Conservation (phyloP, 2,329 filamentous ascomycete species). For the Parastagonospora avenae region DNA sequence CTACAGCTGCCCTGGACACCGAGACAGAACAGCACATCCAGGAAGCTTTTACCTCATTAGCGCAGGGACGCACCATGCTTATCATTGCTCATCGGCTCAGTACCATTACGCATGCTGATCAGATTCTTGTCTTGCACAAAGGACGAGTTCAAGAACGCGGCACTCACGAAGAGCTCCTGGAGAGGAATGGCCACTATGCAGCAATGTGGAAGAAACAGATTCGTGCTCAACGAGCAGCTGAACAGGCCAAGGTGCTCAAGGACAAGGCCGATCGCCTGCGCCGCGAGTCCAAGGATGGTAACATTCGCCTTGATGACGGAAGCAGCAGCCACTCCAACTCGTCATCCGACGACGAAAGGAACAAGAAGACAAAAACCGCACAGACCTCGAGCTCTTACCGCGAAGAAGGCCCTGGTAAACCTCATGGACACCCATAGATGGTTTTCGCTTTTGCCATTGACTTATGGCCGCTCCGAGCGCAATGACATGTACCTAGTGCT, state of each 20-base stretch:
- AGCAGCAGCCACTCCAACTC: slow-evolving; percentile 46
- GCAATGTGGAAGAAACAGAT: slow-evolving; percentile 61
- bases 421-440: slow-evolving; percentile 33
- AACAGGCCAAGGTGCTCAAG: slow-evolving; percentile 56
- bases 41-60: slow-evolving; percentile 79
- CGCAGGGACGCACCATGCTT: slow-evolving; percentile 85
- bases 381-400: slow-evolving; percentile 13
- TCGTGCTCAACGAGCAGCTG: slow-evolving; percentile 55
- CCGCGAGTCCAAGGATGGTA: slow-evolving; percentile 54
- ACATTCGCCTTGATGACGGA: slow-evolving; percentile 39
- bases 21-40: slow-evolving; percentile 95
- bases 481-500: neutral
- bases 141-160: slow-evolving; percentile 59
- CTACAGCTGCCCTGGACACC: slow-evolving; percentile 87
- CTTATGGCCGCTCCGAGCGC: neutral
- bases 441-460: neutral
- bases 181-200: slow-evolving; percentile 52
- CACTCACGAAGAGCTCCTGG: slow-evolving; percentile 57
- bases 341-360: slow-evolving; percentile 39
- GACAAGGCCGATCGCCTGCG: slow-evolving; percentile 57
- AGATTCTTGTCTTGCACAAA: slow-evolving; percentile 61
- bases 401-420: slow-evolving; percentile 24
- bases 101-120: slow-evolving; percentile 61
- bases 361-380: slow-evolving; percentile 26
- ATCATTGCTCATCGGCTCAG: slow-evolving; percentile 81